Evolutionary conservation across 225 moss, liverwort and hornwort genomes (phyloP), one percentile per base, ranked within the genome.

Genomic region (Neckera pumila): DNA sequence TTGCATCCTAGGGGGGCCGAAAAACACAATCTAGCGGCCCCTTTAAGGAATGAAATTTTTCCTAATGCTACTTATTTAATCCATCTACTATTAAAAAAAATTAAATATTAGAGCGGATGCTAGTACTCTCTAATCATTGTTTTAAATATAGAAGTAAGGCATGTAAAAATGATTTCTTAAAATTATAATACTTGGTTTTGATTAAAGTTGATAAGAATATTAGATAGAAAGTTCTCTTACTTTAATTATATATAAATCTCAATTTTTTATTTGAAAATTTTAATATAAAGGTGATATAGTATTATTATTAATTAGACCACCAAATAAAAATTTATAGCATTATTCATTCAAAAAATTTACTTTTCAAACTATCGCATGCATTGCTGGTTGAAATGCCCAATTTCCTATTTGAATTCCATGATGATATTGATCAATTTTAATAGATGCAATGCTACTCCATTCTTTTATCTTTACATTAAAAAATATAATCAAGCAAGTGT

Each of bases 351-450:
- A 65, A 36, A 73, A 34, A 16, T 22, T 14, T 3, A 3, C 4
- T 53, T 6, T 16, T 87, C 51, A 57, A 81, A 93, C 92, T 62
- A 91, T 45, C 43, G 93, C 90, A 90, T 93, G 91, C 13, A 91
- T 90, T 66, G 92, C 13, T 18, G 91, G 93, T 82, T 93, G 88
- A 85, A 93, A 92, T 88, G 93, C 82, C 89, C 92, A 93, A 87
- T 92, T 91, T 69, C 91, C 93, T 79, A 93, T 62, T 81, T 87
- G 82, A 70, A 91, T 64, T 36, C 81, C 56, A 2, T 78, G 57
- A 43, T 90, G 31, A 49, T 81, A 43, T 20, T 89, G 86, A 57
- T 91, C 85, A 63, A 90, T 56, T 87, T 93, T 89, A 2, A 93
- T 90, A 13, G 91, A 91, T 53, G 88, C 26, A 62, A 93, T 93